These are phyloP conservation scores for Moricandia arvensis DNA, from an alignment of 345 rosid genomes.

Conservation along the genomic window DNA sequence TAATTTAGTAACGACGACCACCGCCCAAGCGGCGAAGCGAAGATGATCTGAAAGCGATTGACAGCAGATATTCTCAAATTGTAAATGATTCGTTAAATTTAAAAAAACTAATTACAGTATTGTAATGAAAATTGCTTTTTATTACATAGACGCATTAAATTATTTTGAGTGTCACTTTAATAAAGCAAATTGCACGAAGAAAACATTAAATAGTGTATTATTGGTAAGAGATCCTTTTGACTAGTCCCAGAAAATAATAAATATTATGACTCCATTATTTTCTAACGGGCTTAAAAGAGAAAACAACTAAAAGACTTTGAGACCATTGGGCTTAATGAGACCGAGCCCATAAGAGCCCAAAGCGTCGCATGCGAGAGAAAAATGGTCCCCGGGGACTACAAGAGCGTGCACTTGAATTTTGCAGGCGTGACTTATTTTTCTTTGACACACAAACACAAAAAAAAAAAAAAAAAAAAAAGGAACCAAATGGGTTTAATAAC, in stretches of 20 bases:
- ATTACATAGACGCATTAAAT: too few species aligned
- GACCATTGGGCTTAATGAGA: not conserved
- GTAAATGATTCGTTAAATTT: not conserved
- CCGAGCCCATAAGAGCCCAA: not conserved
- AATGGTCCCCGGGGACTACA: constrained; percentile 4
- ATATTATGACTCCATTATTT: not conserved
- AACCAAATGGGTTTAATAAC: not conserved
- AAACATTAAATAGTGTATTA: not conserved
- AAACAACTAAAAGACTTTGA: not conserved
- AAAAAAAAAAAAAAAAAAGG: not conserved
- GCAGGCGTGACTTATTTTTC: not conserved
- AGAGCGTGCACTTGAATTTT: constrained; percentile 14
- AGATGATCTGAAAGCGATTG: constrained; percentile 10
- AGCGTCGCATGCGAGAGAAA: not conserved
- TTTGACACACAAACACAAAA: not conserved
- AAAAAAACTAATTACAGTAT: not conserved
- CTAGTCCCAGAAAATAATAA: not conserved
- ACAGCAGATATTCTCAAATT: not conserved
- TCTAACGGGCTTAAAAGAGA: not conserved
- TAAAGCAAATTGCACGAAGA: too few species aligned
- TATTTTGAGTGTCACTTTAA: too few species aligned
- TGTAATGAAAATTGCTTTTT: too few species aligned
- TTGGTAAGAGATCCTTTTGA: too few species aligned
- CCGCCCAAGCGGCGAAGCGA: constrained; percentile 39
- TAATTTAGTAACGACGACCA: not conserved